Base-by-base conservation (phyloP, 2,329 filamentous ascomycete genomes). In the Talaromyces sp. region DNA sequence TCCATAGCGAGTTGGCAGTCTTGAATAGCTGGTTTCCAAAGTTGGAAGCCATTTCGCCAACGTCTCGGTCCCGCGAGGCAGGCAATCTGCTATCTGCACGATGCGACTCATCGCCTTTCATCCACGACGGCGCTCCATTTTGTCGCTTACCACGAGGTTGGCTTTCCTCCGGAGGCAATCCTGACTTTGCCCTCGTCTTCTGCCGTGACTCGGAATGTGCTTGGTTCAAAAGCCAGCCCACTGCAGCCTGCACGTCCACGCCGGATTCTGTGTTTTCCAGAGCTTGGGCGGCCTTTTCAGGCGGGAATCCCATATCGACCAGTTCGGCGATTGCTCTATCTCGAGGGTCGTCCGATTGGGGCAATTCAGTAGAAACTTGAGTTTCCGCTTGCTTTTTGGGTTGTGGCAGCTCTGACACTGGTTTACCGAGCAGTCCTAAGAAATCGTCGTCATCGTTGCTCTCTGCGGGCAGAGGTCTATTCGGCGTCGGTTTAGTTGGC, bases 1-100 rank as follows among this genome's bases (percentile, higher is more conserved):
- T 99, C 94, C 94, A 99, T 0, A 97, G 77, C 0, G 91, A 93
- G 66, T 95, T 96, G 1, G 94, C 94, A 2, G 92, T 94, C 73
- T 99, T 99, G 74, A 97, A 87, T 12, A 99, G 76, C 63, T 84
- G 95, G 51, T 80, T 91, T 0, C 94, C 90, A 69, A 97, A 82
- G 35, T 92, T 89, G 6, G 91, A 86, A 2, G 93, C 93, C 50
- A 88, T 83, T 69, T 93, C 91, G 17, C 90, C 81, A 59, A 96
- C 81, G 67, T 97, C 93, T 57, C 81, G 86, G 1, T 92, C 89
- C 8, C 74, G 79, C 50, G 76, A 76, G 10, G 80, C 80, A n/a
- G 70, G 70, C 21, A 69, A 70, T 54, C 70, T 67, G 24, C n/a
- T n/a, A n/a, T n/a, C n/a, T n/a, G 67, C 67, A 55, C 70, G 68